These are phyloP conservation scores for Thalassiosira mediterranea DNA, from an alignment of 352 stramenopile genomes.

Conservation along the genomic window DNA sequence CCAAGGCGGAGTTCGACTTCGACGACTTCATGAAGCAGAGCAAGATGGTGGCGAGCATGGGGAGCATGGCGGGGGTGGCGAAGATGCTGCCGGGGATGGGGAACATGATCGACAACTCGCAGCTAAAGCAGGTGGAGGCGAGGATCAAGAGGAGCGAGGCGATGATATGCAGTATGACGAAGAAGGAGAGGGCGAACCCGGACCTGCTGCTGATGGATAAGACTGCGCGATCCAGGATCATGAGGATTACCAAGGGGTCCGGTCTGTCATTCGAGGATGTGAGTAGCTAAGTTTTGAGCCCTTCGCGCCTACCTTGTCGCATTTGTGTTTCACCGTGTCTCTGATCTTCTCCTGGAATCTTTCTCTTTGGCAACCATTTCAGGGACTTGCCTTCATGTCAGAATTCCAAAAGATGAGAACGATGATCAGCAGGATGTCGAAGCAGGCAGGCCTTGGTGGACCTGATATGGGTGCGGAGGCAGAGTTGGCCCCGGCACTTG, in stretches of 20 bases:
- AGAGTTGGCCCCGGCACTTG: constrained; percentile 51
- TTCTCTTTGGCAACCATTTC: no score
- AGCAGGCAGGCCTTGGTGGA: constrained; percentile 53
- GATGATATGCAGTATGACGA: constrained; percentile 86
- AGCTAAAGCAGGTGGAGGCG: constrained; percentile 78
- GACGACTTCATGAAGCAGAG: constrained; percentile 87
- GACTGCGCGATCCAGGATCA: constrained; percentile 67
- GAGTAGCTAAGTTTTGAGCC: no score
- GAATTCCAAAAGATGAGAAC: constrained; percentile 87
- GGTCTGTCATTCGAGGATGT: constrained; percentile 73
- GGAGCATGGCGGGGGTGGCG: constrained; percentile 82
- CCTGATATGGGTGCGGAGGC: constrained; percentile 16
- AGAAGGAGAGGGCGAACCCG: constrained; percentile 80
- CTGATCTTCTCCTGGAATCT: no score
- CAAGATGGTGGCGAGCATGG: constrained; percentile 84
- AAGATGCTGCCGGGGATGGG: constrained; percentile 89
- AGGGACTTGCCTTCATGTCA: constrained; percentile 78
- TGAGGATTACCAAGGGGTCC: constrained; percentile 79
- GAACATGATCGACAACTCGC: constrained; percentile 67
- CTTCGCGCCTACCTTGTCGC: no score
- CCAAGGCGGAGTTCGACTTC: constrained; percentile 86
- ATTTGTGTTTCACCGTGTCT: no score
- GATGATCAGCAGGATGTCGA: constrained; percentile 86
- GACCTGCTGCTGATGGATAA: constrained; percentile 82
- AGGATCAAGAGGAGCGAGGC: constrained; percentile 80